phyloP scores from a whole-genome alignment of 495 filamentous ascomycete genomes.

The Tuber indicum region DNA sequence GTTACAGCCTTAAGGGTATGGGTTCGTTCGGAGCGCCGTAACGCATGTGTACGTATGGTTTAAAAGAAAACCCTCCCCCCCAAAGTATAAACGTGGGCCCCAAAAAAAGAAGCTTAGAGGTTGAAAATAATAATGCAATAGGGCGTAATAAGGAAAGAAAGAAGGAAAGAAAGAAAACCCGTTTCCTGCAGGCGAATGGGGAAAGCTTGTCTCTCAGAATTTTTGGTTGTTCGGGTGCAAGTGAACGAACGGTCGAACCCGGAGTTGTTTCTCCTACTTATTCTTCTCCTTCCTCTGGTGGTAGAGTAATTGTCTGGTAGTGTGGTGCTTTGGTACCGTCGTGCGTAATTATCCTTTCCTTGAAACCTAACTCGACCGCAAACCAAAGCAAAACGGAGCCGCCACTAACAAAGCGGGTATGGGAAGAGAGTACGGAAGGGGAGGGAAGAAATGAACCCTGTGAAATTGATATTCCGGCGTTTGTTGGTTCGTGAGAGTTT shows the following conservation, averaged over 20 bases:
- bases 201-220: not conserved
- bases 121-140: slow-evolving; percentile 6
- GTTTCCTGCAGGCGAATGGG: slow-evolving; percentile 1
- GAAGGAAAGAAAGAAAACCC: slow-evolving; percentile 13
- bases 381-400: slow-evolving; percentile 9
- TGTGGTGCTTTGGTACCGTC: not conserved
- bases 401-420: slow-evolving; percentile 11
- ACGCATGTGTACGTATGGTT: not conserved
- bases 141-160: slow-evolving; percentile 6
- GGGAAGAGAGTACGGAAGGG: slow-evolving; percentile 19
- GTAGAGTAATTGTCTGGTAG: not conserved
- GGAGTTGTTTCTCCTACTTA: slow-evolving; percentile 5
- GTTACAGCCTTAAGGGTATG: slow-evolving; percentile 16
- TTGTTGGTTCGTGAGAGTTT: slow-evolving; percentile 17
- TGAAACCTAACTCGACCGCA: slow-evolving; percentile 14
- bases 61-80: not conserved
- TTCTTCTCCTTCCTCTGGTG: slow-evolving; percentile 13
- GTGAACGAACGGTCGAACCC: slow-evolving; percentile 5
- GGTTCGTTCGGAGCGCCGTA: not conserved
- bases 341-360: slow-evolving; percentile 11
- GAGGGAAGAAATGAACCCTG: slow-evolving; percentile 13
- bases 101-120: not conserved
- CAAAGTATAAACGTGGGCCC: not conserved
- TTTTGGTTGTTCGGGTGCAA: not conserved
- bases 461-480: slow-evolving; percentile 26